Evolutionary conservation across 495 filamentous ascomycete genomes (phyloP).

Genomic region (Barbatosphaeria neglecta): DNA sequence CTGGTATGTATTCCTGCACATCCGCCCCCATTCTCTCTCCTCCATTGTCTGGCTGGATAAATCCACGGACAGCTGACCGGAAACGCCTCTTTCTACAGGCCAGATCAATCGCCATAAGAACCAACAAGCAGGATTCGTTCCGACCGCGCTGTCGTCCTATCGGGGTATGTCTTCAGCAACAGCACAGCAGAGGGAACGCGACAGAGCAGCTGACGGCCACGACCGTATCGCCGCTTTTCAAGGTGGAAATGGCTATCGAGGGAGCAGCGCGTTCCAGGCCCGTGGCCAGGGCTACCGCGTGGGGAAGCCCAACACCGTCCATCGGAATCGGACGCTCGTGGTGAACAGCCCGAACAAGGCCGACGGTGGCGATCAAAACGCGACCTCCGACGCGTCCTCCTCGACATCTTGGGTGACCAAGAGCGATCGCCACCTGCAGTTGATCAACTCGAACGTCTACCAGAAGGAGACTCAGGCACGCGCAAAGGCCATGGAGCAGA

Average conservation of each 20-base stretch:
- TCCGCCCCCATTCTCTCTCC: constrained; percentile 4
- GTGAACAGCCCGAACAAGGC: constrained; percentile 39
- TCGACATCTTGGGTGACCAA: constrained; percentile 59
- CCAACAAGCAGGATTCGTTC: constrained; percentile 30
- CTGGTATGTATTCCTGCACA: constrained; percentile 43
- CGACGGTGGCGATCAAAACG: constrained; percentile 14
- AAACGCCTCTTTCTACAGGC: constrained; percentile 36
- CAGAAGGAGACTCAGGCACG: constrained; percentile 63
- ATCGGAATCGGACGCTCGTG: constrained; percentile 63
- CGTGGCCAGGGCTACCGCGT: constrained; percentile 34
- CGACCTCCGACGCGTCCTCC: constrained; percentile 25
- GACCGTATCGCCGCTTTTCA: constrained; percentile 2
- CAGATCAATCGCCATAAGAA: constrained; percentile 78
- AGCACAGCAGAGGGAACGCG: too few species aligned
- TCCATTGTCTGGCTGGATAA: not conserved
- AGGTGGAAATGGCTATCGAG: constrained; percentile 22
- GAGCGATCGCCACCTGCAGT: constrained; percentile 72
- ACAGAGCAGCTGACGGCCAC: constrained; percentile 1
- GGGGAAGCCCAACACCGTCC: constrained; percentile 24
- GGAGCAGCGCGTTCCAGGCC: constrained; percentile 26
- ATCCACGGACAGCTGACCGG: constrained; percentile 1
- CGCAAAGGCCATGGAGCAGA: constrained; percentile 63
- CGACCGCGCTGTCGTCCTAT: not conserved
- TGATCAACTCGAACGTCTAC: constrained; percentile 78
- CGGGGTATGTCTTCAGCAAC: not conserved